phyloP scores from a whole-genome alignment of 2,329 filamentous ascomycete genomes.

The Colletotrichum chlorophyti region DNA sequence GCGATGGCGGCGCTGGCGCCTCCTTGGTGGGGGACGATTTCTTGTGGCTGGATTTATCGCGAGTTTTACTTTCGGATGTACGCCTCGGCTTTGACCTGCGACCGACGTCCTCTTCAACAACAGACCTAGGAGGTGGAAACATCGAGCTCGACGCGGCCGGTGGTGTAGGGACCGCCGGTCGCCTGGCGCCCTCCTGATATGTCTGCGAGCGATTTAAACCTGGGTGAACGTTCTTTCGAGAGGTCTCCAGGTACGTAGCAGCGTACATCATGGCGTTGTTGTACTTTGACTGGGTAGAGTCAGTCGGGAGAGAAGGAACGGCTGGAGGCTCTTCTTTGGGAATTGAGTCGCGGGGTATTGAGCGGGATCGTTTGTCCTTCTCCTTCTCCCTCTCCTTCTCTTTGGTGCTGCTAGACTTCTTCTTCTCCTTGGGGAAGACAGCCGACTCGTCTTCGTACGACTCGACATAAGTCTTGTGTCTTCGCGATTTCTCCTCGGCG shows the following conservation, averaged over 20 bases:
- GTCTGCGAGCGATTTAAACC: conserved; percentile 18
- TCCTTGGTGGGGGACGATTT: conserved; percentile 24
- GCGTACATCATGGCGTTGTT: conserved; percentile 15
- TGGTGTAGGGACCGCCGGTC: conserved; percentile 24
- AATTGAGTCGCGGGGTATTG: conserved; percentile 9
- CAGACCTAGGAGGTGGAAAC: conserved; percentile 10
- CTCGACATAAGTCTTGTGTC: conserved; percentile 42
- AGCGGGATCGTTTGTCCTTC: conserved; percentile 25
- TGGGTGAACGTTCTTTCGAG: conserved; percentile 12
- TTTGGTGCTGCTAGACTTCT: conserved; percentile 43
- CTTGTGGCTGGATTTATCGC: conserved; percentile 30
- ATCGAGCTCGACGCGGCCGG: conserved; percentile 8
- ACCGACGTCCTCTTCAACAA: conserved; percentile 20
- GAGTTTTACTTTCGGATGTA: conserved; percentile 27
- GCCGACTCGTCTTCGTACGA: conserved; percentile 39
- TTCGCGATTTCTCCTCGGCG: conserved; percentile 41
- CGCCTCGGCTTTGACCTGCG: conserved; percentile 30
- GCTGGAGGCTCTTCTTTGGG: conserved; percentile 1
- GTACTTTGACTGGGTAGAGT: conserved; percentile 5
- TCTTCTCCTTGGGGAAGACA: conserved; percentile 40
- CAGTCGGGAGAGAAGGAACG: not conserved
- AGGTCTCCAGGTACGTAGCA: conserved; percentile 27
- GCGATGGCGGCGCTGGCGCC: conserved; percentile 16
- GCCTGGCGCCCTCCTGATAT: conserved; percentile 5
- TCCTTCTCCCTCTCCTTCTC: conserved; percentile 45